A percentile compares a stretch with the other conserved stretches of the same genome.
Conservation (phyloP, 2,329 filamentous ascomycete species). For the Phialophora verrucosa region DNA sequence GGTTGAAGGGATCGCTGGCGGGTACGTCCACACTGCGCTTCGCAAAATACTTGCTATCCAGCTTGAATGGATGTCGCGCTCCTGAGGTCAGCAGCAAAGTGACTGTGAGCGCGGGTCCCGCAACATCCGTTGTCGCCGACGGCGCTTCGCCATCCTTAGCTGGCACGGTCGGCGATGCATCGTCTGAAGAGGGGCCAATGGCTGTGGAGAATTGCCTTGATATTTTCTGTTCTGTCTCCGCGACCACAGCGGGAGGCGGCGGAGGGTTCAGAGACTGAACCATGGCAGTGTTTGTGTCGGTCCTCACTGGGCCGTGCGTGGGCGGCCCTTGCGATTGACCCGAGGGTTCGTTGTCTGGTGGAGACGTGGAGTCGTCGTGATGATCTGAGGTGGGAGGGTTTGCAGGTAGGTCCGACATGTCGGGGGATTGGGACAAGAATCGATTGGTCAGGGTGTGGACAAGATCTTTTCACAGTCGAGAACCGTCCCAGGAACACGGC, state of each 20-base stretch:
- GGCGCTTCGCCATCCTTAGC: conserved; percentile 42
- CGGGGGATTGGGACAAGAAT: conserved; percentile 28
- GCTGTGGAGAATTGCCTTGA: conserved; percentile 36
- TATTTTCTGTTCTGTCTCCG: conserved; percentile 20
- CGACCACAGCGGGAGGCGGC: conserved; percentile 21
- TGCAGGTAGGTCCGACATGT: conserved; percentile 36
- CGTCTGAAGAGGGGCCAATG: conserved; percentile 40
- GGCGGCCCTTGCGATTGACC: conserved; percentile 18
- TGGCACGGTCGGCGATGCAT: conserved; percentile 29
- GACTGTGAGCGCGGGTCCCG: conserved; percentile 59
- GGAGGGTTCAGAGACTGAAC: conserved; percentile 34
- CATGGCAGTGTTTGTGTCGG: conserved; percentile 38
- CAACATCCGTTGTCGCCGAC: conserved; percentile 42
- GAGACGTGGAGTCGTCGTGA: conserved; percentile 15
- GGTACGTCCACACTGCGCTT: conserved; percentile 81
- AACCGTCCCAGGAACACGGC: background rate
- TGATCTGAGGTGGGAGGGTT: conserved; percentile 18
- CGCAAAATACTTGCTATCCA: conserved; percentile 82
- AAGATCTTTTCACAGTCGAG: background rate
- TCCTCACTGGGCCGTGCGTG: conserved; percentile 30
- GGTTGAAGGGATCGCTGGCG: conserved; percentile 79
- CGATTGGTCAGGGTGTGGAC: conserved; percentile 26
- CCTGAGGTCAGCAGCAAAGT: conserved; percentile 83
- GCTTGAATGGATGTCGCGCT: conserved; percentile 84
- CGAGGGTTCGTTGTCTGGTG: conserved; percentile 22